These are phyloP conservation scores for Combretum micranthum DNA, from an alignment of 345 rosid genomes.

Conservation along the genomic window DNA sequence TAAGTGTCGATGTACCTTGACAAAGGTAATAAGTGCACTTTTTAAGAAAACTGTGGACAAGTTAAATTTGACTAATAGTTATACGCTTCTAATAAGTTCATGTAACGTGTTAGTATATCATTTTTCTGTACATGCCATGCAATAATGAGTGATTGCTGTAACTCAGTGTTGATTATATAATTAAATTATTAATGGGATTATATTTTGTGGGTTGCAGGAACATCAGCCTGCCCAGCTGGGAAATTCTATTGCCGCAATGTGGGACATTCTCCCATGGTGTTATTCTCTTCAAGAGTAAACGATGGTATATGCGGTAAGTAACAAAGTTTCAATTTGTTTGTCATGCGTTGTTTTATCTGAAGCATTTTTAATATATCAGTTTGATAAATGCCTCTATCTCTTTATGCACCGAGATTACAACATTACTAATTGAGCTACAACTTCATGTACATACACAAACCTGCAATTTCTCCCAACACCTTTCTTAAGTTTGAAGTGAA, in stretches of 20 bases:
- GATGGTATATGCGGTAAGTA: constrained; percentile 91
- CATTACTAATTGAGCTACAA: neutral
- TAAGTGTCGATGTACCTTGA: no score
- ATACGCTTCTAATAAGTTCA: no score
- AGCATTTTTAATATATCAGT: constrained; percentile 1
- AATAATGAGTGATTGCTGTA: no score
- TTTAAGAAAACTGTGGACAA: no score
- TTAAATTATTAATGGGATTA: neutral
- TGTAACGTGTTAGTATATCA: no score
- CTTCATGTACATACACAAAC: neutral
- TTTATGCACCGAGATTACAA: neutral
- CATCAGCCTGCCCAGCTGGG: constrained; percentile 88
- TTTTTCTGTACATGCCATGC: no score
- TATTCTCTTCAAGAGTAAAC: constrained; percentile 90
- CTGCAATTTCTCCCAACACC: neutral
- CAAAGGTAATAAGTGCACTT: no score
- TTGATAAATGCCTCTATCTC: neutral
- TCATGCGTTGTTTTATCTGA: neutral
- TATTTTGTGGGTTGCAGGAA: constrained; percentile 39
- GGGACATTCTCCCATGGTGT: constrained; percentile 48
- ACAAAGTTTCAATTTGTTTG: neutral
- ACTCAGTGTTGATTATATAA: neutral
- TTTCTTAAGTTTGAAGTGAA: no score
- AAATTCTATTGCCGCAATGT: constrained; percentile 80
- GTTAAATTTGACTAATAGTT: no score